These are phyloP conservation scores for Annona cherimola DNA, from an alignment of 164 flowering plant genomes.

Conservation along the genomic window DNA sequence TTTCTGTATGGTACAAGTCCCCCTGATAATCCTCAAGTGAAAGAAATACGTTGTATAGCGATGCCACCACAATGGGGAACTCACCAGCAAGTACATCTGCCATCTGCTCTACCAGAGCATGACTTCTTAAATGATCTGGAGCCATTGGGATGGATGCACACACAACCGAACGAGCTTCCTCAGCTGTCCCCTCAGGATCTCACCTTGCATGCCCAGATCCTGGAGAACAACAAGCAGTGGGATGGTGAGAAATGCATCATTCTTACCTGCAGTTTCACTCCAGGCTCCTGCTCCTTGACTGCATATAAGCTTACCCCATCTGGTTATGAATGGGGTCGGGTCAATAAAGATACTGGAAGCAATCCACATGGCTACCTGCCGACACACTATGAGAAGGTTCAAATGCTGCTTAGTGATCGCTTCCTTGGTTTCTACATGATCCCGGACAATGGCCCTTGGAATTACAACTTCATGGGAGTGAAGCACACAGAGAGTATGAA, in stretches of 20 bases:
- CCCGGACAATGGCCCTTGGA: constrained; percentile 98
- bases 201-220: constrained; percentile 70
- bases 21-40: constrained; percentile 97
- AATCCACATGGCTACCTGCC: constrained; percentile 97
- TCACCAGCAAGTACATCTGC: constrained; percentile 96
- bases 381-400: constrained; percentile 97
- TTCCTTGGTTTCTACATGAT: constrained; percentile 97
- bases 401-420: constrained; percentile 98
- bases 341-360: constrained; percentile 90
- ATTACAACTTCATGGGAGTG: constrained; percentile 97
- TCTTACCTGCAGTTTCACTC: constrained; percentile 97
- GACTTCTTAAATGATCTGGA: constrained; percentile 93
- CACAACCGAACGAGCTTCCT: constrained; percentile 99
- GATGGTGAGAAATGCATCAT: constrained; percentile 97
- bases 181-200: constrained; percentile 99
- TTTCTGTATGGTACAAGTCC: constrained; percentile 95
- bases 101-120: constrained; percentile 89
- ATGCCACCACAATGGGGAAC: constrained; percentile 99
- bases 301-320: constrained; percentile 96
- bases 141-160: constrained; percentile 99
- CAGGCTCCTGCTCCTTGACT: constrained; percentile 96
- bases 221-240: constrained; percentile 96
- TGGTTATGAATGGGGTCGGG: constrained; percentile 98
- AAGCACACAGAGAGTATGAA: constrained; percentile 85
- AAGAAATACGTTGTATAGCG: constrained; percentile 93